phyloP scores from a whole-genome alignment of 768 basidiomycete species.

The Amanita pallidorosea region DNA sequence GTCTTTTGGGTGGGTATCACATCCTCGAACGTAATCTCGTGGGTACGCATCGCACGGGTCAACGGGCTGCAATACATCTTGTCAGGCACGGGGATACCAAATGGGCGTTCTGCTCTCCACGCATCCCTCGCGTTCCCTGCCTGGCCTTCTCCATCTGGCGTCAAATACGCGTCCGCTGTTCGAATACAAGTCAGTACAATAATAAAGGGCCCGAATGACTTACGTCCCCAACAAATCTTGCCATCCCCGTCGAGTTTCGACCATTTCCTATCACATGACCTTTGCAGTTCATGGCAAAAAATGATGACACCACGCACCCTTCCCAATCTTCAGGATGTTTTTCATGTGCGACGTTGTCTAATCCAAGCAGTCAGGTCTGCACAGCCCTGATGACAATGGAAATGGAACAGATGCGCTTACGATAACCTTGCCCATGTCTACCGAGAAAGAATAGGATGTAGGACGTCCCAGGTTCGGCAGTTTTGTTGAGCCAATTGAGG shows the following conservation, averaged over 20 bases:
- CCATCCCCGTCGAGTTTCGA: constrained; percentile 54
- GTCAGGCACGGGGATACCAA: constrained; percentile 40
- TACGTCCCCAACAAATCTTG: constrained; percentile 65
- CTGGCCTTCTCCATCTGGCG: constrained; percentile 43
- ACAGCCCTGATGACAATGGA: neutral
- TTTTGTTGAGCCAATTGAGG: constrained; percentile 35
- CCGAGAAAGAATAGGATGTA: constrained; percentile 61
- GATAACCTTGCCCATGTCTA: constrained; percentile 66
- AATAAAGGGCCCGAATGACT: constrained; percentile 15
- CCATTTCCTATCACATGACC: constrained; percentile 36
- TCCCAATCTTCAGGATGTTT: constrained; percentile 56
- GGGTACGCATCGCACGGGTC: constrained; percentile 51
- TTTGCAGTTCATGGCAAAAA: neutral
- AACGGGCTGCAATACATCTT: constrained; percentile 54
- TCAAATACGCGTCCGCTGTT: constrained; percentile 58
- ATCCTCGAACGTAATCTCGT: constrained; percentile 38
- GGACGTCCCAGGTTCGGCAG: constrained; percentile 22
- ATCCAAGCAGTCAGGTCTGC: neutral
- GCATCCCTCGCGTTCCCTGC: constrained; percentile 31
- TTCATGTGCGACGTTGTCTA: constrained; percentile 58
- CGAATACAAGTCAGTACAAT: neutral
- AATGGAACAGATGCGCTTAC: constrained; percentile 26
- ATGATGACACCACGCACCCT: constrained; percentile 26
- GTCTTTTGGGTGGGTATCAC: constrained; percentile 18
- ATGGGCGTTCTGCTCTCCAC: constrained; percentile 38